Base-by-base conservation (phyloP, 2,329 filamentous ascomycete species). In the Ceratocystis diversiconidia region DNA sequence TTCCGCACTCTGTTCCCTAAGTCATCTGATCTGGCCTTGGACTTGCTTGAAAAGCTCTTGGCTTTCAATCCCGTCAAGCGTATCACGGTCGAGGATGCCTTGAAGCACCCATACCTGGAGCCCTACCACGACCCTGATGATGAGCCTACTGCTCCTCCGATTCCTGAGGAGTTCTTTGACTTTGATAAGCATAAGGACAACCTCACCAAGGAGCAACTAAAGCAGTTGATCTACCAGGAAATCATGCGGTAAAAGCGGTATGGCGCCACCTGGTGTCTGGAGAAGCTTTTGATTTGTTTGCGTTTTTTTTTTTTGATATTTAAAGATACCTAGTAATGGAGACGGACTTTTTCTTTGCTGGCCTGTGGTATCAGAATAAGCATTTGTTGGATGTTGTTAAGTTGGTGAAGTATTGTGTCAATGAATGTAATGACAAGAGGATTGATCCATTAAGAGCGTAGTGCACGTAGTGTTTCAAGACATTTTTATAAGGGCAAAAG, bases 151-250 rank as follows among this genome's bases (percentile, higher is more conserved):
- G 94, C 94, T 19, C 89, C 92, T 55, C 92, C 94, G 25, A 99
- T 99, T 72, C 94, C 94, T 25, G 92, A 97, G 76, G 92, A 96
- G 75, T 99, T 99, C 81, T 99, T 99, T 75, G 94, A 99, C 77
- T 99, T 99, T 76, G 94, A 99, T 78, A 96, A 96, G 83, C 95
- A 97, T 82, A 99, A 99, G 85, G 94, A 99, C 76, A 94, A 88
- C 72, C 79, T 99, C 73, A 96, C 89, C 80, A 99, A 99, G 79
- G 94, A 99, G 79, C 91, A 99, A 78, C 78, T 99, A 76, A 97
- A 97, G 82, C 83, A 94, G 73, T 81, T 99, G 74, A 99, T 99
- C 77, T 99, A 92, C 78, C 86, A 96, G 75, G 94, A 99, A 79
- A 97, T 97, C 73, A 97, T 85, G 82, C 80, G 82, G 75, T 85